Percentiles rank a stretch among this genome's conserved stretches.
phyloP scores from a whole-genome alignment of 495 filamentous ascomycete genomes.

The Aspergillus olivimuriae region DNA sequence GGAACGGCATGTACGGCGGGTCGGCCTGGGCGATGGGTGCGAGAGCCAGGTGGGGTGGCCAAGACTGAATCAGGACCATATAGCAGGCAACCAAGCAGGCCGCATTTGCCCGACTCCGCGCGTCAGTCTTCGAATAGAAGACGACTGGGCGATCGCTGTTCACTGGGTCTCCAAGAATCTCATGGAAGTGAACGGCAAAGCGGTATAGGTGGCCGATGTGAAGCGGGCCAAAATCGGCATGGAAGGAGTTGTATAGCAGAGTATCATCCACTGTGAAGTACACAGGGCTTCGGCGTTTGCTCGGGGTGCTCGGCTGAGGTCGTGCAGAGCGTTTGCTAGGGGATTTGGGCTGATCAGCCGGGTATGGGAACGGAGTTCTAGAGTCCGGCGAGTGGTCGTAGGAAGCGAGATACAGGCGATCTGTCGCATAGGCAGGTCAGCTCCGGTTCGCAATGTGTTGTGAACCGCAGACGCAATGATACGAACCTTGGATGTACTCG shows the following conservation, averaged over 20 bases:
- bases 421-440: too few relatives aligned
- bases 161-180: constrained; percentile 80
- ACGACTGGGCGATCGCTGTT: constrained; percentile 82
- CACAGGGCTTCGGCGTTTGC: constrained; percentile 58
- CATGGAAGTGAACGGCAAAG: constrained; percentile 91
- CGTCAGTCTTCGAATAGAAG: constrained; percentile 89
- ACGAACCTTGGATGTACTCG: constrained; percentile 70
- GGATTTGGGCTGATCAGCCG: constrained; percentile 51
- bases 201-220: constrained; percentile 97
- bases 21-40: constrained; percentile 94
- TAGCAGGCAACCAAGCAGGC: constrained; percentile 94
- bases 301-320: constrained; percentile 49
- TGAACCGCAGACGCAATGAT: constrained; percentile 6
- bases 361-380: constrained; percentile 82
- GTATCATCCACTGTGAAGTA: constrained; percentile 95
- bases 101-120: constrained; percentile 92
- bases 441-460: too few relatives aligned
- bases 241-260: constrained; percentile 95
- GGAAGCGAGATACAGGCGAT: constrained; percentile 89
- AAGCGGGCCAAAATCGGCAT: constrained; percentile 94
- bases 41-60: constrained; percentile 97
- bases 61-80: constrained; percentile 97
- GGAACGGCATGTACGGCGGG: constrained; percentile 96
- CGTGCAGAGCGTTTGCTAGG: constrained; percentile 73
- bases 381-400: constrained; percentile 77